A percentile compares a stretch with the other conserved stretches of the same genome.
Evolutionary conservation across 2,329 filamentous ascomycete genomes (phyloP).

Genomic region (Alternaria sp.): DNA sequence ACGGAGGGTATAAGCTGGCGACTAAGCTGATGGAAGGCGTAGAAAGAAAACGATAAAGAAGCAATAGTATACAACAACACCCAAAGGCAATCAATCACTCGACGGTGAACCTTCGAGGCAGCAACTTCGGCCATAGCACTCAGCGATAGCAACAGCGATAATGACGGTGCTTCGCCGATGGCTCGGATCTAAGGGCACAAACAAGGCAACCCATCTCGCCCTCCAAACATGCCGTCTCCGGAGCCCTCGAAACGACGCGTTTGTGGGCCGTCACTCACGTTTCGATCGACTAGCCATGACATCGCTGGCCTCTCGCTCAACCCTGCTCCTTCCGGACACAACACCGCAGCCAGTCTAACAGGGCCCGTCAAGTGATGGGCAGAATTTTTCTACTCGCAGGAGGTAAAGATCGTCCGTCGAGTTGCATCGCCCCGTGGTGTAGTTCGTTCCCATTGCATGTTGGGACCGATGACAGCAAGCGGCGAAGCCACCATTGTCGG

Average conservation of each 20-base stretch:
- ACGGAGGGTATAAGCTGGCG: conserved; percentile 17
- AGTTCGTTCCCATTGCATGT: background rate
- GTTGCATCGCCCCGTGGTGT: conserved; percentile 5
- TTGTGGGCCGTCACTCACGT: background rate
- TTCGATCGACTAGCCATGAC: conserved; percentile 9
- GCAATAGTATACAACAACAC: conserved; percentile 24
- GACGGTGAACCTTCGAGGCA: conserved; percentile 9
- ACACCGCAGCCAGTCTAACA: conserved; percentile 18
- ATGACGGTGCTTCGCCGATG: conserved; percentile 35
- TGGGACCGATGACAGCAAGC: conserved; percentile 20
- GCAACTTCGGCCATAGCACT: conserved; percentile 18
- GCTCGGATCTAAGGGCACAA: conserved; percentile 41
- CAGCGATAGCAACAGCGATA: conserved; percentile 6
- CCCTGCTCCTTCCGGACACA: conserved; percentile 23
- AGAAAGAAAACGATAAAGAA: conserved; percentile 21
- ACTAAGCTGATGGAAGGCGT: conserved; percentile 19
- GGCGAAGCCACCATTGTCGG: conserved; percentile 10
- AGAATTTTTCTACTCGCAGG: conserved; percentile 8
- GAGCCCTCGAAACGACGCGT: conserved; percentile 9
- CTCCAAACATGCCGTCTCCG: conserved; percentile 10
- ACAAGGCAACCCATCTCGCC: background rate
- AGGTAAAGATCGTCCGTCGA: conserved; percentile 20
- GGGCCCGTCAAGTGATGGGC: conserved; percentile 15
- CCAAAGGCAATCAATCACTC: conserved; percentile 25
- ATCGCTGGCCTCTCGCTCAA: conserved; percentile 14